Base-by-base conservation (phyloP, 768 basidiomycete genomes). In the Lepiota brunneoincarnata region DNA sequence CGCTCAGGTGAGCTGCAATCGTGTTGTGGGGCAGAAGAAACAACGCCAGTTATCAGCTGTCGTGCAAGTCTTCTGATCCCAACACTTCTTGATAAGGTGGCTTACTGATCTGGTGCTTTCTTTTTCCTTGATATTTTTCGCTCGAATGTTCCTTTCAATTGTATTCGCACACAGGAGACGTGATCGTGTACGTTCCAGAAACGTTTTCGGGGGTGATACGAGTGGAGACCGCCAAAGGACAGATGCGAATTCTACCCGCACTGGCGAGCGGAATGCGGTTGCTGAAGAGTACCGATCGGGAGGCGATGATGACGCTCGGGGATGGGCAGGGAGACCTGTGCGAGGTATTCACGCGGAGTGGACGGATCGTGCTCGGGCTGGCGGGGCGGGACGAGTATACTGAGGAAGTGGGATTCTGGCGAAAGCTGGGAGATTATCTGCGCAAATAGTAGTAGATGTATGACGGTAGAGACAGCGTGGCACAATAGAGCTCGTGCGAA, bases 341-440 rank as follows among this genome's bases (percentile, higher is more conserved):
- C 59, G 67, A 73, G 43, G 57, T 78, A 23, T 62, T 48, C 23
- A 65, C 75, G 15, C 65, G 66, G 17, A 63, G 57, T 37, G 78
- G 78, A 11, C 70, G 67, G 43, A 57, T 80, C 31, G 59, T 73
- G n/a, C 63, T 81, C 6, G 78, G 79, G 23, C 54, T 80, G 45
- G 69, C 69, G 46, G 75, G 73, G 11, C 61, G 63, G 51, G 79
- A 81, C 57, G 69, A 55, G 15, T 69, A 68, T 35, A 57, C 64
- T 20, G 59, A 63, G 26, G 62, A 65, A 39, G 56, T 60, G 41
- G 71, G 75, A 5, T 68, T 79, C 42, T 77, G 76, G 77, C 62
- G 72, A 58, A 72, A 68, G 58, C 49, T 77, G 37, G 68, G 69
- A 35, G 57, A 56, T 15, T 63, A 60, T 52, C 47, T 69, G 20